Base-by-base conservation (phyloP, 1,284 basidiomycete species). In the Coniferiporia sulphurascens region DNA sequence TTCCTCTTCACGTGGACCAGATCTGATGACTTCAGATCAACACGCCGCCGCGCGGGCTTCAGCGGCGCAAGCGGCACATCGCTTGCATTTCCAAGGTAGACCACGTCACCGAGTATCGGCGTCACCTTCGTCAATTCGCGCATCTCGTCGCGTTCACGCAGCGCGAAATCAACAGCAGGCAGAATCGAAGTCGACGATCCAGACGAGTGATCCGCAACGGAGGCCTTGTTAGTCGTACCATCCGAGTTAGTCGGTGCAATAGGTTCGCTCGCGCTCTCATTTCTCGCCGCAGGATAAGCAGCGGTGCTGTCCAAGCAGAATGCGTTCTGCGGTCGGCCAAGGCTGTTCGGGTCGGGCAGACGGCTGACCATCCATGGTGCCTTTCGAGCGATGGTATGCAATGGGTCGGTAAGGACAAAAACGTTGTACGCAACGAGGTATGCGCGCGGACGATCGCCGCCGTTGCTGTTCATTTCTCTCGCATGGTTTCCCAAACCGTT, bases 81-180 rank as follows among this genome's bases (percentile, higher is more conserved):
- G 57, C 81, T 84, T 55, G 84, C 80, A 68, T 93, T 93, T 15
- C 91, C 91, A 9, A 93, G 74, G 71, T 85, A 87, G 41, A 90
- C 78, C 44, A 58, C 55, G n/a, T 62, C 17, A 60, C 41, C 59
- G 13, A 63, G 27, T 22, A 63, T 63, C 17, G 56, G 48, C 12
- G 62, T 55, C 1, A 93, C 92, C 53, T 84, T 82, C 0, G 95
- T 97, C 60, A 96, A 77, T 66, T 90, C 86, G 27, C 88, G 79
- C 90, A 95, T 95, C 75, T 96, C 94, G 62, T 93, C 89, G 70
- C 86, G 85, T 74, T 97, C 94, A 38, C 89, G 77, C 65, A 83
- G 79, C 17, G 86, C 83, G 71, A 91, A 89, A 68, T 88, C 83
- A 65, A 89, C 81, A 15, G 84, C 63, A 43, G 53, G 62, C 17